A percentile compares a stretch with the other conserved stretches of the same genome.
These are phyloP conservation scores for Pleurotus eryngii DNA, from an alignment of 768 basidiomycete species.

Conservation along the genomic window DNA sequence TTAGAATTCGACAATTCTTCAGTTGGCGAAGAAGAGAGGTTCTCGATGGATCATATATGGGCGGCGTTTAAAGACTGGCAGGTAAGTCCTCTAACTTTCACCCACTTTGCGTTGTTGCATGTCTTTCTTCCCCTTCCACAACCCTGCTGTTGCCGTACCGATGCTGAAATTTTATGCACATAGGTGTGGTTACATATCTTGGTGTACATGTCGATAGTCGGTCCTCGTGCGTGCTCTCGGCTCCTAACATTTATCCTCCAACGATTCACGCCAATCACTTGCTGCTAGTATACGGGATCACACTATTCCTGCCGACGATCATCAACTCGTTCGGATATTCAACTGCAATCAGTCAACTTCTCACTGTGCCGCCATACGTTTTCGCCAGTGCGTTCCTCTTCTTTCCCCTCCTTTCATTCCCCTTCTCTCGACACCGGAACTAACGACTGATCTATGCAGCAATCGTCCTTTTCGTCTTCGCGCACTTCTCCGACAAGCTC, in stretches of 20 bases:
- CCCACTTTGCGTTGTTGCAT: too few species aligned
- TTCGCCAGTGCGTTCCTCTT: constrained; percentile 47
- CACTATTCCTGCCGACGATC: not conserved
- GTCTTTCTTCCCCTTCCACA: too few species aligned
- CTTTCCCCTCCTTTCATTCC: not conserved
- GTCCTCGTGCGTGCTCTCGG: constrained; percentile 45
- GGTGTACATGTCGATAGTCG: constrained; percentile 55
- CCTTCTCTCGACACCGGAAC: not conserved
- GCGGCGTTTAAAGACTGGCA: constrained; percentile 65
- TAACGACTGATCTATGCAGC: constrained; percentile 30
- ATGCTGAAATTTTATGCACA: too few species aligned
- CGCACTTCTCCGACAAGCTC: constrained; percentile 55
- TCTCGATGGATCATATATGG: constrained; percentile 49
- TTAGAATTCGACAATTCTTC: constrained; percentile 54
- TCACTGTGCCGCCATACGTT: constrained; percentile 68
- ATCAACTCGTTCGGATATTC: constrained; percentile 41
- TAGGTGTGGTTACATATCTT: constrained; percentile 50
- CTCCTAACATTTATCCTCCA: not conserved
- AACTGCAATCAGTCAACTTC: constrained; percentile 54
- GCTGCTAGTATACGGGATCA: not conserved
- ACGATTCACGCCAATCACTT: not conserved
- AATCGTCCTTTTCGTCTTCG: constrained; percentile 47
- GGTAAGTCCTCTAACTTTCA: constrained; percentile 21
- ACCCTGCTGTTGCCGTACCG: too few species aligned
- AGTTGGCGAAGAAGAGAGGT: constrained; percentile 60